Base-by-base conservation (phyloP, 2,329 filamentous ascomycete species). In the Coniella vitis region DNA sequence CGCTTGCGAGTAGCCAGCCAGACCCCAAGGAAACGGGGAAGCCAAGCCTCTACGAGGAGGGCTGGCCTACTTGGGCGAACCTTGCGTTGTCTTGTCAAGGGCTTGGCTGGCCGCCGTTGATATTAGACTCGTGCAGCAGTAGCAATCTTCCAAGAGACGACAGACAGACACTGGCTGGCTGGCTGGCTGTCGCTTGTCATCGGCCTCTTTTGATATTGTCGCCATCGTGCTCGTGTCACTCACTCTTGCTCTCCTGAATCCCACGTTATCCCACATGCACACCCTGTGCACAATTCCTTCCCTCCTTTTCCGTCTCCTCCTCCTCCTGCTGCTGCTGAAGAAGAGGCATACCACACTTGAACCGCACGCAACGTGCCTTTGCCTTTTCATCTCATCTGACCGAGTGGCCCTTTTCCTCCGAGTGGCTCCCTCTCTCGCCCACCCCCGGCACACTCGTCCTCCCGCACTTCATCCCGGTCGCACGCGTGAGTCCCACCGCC, bases 401-500 rank as follows among this genome's bases (percentile, higher is more conserved):
- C 48, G 35, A 47, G 39, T 38, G 47, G 37, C 51, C 45, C 45
- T 43, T 45, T 51, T 20, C 42, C 35, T 38, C 47, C 38, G 39
- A 46, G 42, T 35, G 47, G 41, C 45, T 22, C 32, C 20, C 46
- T 20, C 37, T n/a, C n/a, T n/a, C n/a, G n/a, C n/a, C n/a, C 25
- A 47, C 37, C 31, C 25, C 25, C 25, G 5, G 5, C 25, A 5
- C 35, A 38, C 39, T 45, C 41, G 36, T 39, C 46, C 31, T 37
- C 48, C 49, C 49, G 48, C 40, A 40, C 32, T 42, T 29, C 39
- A 51, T 51, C 51, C 51, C 43, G 25, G 51, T 53, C 48, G 43
- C 51, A 47, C 45, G 51, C 51, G 51, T 53, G 51, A 49, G 51
- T 53, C 45, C 51, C 51, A 51, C 51, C 40, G 48, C 45, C 51